phyloP scores from a whole-genome alignment of 1,139 yeast genomes.

The Magnusiomyces sp. region DNA sequence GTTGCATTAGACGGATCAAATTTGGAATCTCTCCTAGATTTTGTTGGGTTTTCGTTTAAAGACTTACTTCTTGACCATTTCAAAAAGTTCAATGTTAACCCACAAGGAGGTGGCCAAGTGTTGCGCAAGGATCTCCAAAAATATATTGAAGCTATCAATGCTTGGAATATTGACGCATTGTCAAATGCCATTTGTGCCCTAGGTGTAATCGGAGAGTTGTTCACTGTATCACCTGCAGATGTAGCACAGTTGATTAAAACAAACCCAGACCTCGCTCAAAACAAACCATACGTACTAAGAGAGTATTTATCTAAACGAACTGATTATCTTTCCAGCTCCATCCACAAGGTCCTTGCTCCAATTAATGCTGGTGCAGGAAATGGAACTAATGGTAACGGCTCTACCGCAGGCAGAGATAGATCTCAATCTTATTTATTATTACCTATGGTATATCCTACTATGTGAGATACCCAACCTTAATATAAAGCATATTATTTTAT shows the following conservation, averaged over 20 bases:
- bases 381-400: too few relatives aligned
- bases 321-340: constrained; percentile 36
- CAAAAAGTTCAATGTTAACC: constrained; percentile 65
- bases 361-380: not conserved
- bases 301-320: constrained; percentile 65
- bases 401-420: too few relatives aligned
- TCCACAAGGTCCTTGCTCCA: constrained; percentile 5
- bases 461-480: not conserved
- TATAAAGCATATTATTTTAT: not conserved
- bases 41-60: constrained; percentile 55
- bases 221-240: constrained; percentile 43
- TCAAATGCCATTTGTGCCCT: constrained; percentile 64
- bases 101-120: constrained; percentile 77
- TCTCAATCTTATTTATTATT: too few relatives aligned
- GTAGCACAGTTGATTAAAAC: constrained; percentile 56
- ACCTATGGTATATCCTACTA: too few relatives aligned
- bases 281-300: constrained; percentile 59
- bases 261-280: constrained; percentile 56
- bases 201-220: constrained; percentile 77
- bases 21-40: constrained; percentile 43
- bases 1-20: constrained; percentile 46
- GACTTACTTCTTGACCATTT: constrained; percentile 61
- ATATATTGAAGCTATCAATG: constrained; percentile 64
- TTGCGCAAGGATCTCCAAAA: constrained; percentile 70
- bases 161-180: constrained; percentile 57